These are phyloP conservation scores for Yarrowia alimentaria DNA, from an alignment of 805 yeast genomes.

Conservation along the genomic window DNA sequence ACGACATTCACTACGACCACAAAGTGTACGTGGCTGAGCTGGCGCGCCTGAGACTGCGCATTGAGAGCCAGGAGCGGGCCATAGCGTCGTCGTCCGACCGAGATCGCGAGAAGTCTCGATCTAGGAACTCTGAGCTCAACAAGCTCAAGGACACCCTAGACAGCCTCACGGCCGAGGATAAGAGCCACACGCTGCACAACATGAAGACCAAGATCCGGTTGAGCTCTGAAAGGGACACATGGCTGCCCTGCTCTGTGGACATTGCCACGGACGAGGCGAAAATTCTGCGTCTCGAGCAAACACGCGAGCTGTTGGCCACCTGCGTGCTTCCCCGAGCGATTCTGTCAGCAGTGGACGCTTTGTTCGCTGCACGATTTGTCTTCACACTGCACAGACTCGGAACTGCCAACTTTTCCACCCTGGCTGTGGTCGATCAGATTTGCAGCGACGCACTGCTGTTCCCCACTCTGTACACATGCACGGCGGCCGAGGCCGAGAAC, in stretches of 20 bases:
- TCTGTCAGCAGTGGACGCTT: slow-evolving; percentile 81
- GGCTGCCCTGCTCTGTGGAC: slow-evolving; percentile 34
- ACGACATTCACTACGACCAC: slow-evolving; percentile 62
- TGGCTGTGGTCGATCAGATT: slow-evolving; percentile 47
- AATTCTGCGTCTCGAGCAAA: slow-evolving; percentile 3
- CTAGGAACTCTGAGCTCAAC: background rate
- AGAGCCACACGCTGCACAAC: slow-evolving; percentile 47
- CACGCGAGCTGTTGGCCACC: slow-evolving; percentile 49
- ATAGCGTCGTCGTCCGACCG: background rate
- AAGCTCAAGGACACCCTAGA: slow-evolving; percentile 19
- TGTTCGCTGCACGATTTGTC: slow-evolving; percentile 62
- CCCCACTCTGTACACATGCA: slow-evolving; percentile 63
- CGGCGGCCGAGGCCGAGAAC: slow-evolving; percentile 77
- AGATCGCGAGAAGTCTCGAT: slow-evolving; percentile 10
- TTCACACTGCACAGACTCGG: slow-evolving; percentile 49
- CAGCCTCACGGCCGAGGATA: slow-evolving; percentile 40
- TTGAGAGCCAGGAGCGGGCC: too few species aligned
- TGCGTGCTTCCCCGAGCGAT: slow-evolving; percentile 75
- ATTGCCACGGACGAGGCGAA: slow-evolving; percentile 19
- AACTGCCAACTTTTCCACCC: slow-evolving; percentile 43
- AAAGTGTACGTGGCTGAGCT: slow-evolving; percentile 50
- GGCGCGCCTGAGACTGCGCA: slow-evolving; percentile 5
- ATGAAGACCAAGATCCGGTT: slow-evolving; percentile 40
- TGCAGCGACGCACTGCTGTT: slow-evolving; percentile 51
- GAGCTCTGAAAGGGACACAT: slow-evolving; percentile 34